Evolutionary conservation across 257 asterid species (phyloP), one percentile per base, ranked within the genome.

Genomic region (Capsicum baccatum): DNA sequence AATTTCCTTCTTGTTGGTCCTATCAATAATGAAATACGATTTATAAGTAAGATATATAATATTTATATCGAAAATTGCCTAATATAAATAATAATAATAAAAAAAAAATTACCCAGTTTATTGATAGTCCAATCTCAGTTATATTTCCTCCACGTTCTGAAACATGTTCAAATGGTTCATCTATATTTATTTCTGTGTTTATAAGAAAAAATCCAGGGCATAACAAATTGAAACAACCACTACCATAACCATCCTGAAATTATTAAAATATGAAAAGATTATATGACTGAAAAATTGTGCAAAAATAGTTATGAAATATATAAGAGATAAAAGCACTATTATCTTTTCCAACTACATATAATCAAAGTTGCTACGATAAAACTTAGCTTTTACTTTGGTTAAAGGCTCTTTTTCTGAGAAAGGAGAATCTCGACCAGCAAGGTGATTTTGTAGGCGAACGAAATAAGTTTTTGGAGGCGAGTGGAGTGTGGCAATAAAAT

Each of bases 81-180:
- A 7, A 48, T 48, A 9, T 52, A 4, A 52, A 52, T 3, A 57
- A 15, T 6, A 3, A 37, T 9, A 42, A 6, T 16, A 6, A 9
- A 16, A 62, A 8, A n/a, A 17, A 12, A 70, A 47, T 5, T 70
- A 70, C 57, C 79, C 79, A 70, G 4, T 17, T 44, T 44, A 70
- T 42, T 5, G 55, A 44, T 9, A 70, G 16, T 6, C 15, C 57
- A 5, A 70, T 47, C 1, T 70, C 79, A 70, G 55, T 9, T 70
- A n/a, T 70, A n/a, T 70, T 17, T 14, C 15, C 57, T 70, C 79
- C 79, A 44, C 57, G 79, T 70, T 70, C 9, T 70, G 57, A 70
- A 70, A 70, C 79, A 8, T 35, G 79, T 4, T 47, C 15, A 70
- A 70, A 17, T 44, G 44, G 4, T 70, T 37, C 55, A 44, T 70